Evolutionary conservation across 1,284 basidiomycete species (phyloP).

Genomic region (Ceratobasidium sp.): DNA sequence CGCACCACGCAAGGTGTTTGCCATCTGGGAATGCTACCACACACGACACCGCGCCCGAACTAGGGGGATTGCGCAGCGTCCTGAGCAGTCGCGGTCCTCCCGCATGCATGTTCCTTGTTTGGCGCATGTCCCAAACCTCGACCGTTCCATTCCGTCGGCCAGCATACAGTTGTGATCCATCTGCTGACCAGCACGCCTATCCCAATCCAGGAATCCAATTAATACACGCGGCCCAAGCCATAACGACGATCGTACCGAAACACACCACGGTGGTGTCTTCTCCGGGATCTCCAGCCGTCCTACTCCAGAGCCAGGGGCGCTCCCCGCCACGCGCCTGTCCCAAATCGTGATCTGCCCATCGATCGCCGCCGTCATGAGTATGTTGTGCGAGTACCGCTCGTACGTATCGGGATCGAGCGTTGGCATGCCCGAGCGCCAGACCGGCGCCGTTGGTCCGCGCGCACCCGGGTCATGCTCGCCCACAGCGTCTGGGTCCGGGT

Average conservation of each 20-base stretch:
- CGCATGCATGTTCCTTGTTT: slow-evolving; percentile 65
- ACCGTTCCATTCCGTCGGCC: slow-evolving; percentile 91
- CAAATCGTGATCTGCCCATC: slow-evolving; percentile 94
- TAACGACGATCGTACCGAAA: slow-evolving; percentile 71
- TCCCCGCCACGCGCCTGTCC: slow-evolving; percentile 79
- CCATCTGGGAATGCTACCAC: slow-evolving; percentile 91
- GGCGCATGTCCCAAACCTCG: slow-evolving; percentile 94
- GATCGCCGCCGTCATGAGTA: slow-evolving; percentile 89
- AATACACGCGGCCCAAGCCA: slow-evolving; percentile 22
- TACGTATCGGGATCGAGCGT: slow-evolving; percentile 71
- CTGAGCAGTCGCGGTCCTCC: slow-evolving; percentile 79
- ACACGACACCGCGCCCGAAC: slow-evolving; percentile 92
- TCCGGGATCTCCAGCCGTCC: slow-evolving; percentile 88
- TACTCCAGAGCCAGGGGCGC: slow-evolving; percentile 69
- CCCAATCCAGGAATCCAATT: slow-evolving; percentile 20
- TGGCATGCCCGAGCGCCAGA: slow-evolving; percentile 50
- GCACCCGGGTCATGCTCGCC: slow-evolving; percentile 52
- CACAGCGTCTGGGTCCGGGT: slow-evolving; percentile 67
- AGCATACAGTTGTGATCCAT: slow-evolving; percentile 89
- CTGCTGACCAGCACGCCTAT: slow-evolving; percentile 93
- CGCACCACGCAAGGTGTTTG: slow-evolving; percentile 88
- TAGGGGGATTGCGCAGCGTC: slow-evolving; percentile 84
- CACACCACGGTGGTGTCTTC: slow-evolving; percentile 95
- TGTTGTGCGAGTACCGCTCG: slow-evolving; percentile 78
- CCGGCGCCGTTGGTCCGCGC: background rate